Conservation (phyloP, 352 stramenopile species). For the Phytophthora brassicae region DNA sequence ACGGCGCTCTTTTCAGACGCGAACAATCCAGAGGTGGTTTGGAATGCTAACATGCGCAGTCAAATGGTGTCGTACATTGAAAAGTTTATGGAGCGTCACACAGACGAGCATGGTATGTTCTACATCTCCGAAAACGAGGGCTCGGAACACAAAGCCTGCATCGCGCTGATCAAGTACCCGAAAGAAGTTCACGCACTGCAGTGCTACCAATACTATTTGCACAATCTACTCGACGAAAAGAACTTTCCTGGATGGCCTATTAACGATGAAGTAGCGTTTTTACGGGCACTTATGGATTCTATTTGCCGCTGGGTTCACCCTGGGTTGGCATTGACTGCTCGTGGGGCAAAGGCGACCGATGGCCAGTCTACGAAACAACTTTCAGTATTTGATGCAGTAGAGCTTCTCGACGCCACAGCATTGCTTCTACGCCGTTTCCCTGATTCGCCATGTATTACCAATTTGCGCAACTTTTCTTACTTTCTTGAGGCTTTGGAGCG, state of each 20-base stretch:
- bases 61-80: constrained; percentile 88
- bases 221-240: constrained; percentile 85
- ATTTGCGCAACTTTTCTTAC: constrained; percentile 65
- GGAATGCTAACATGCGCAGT: constrained; percentile 83
- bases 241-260: constrained; percentile 89
- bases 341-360: constrained; percentile 44
- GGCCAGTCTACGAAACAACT: constrained; percentile 62
- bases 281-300: constrained; percentile 72
- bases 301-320: constrained; percentile 81
- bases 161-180: constrained; percentile 81
- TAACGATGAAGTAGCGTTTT: constrained; percentile 78
- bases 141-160: constrained; percentile 75
- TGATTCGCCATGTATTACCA: constrained; percentile 60
- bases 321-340: constrained; percentile 40
- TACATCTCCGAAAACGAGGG: constrained; percentile 69
- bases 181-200: constrained; percentile 84
- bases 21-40: constrained; percentile 87
- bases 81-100: constrained; percentile 83
- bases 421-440: constrained; percentile 76
- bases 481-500: constrained; percentile 79
- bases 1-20: constrained; percentile 80
- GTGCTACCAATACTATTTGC: constrained; percentile 88
- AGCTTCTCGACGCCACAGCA: constrained; percentile 71
- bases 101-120: constrained; percentile 68
- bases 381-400: constrained; percentile 67